These are phyloP conservation scores for Mortierella sp. DNA, from an alignment of 371 early-diverging fungal genomes.

Conservation along the genomic window DNA sequence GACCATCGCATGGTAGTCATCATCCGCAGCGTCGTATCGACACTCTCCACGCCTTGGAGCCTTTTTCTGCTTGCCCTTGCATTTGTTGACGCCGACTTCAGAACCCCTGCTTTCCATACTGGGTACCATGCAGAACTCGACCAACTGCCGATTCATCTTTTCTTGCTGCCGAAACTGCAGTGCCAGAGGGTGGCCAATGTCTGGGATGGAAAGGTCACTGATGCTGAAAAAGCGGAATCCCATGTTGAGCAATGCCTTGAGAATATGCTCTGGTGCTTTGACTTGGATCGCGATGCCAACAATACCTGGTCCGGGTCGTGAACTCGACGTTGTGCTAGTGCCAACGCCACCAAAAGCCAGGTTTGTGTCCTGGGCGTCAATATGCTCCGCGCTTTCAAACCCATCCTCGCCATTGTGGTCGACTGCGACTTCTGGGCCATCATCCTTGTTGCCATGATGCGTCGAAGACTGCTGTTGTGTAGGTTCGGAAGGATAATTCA, in stretches of 20 bases:
- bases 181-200: slow-evolving; percentile 34
- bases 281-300: slow-evolving; percentile 51
- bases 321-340: slow-evolving; percentile 46
- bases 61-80: neutral
- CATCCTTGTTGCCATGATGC: neutral
- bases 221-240: slow-evolving; percentile 50
- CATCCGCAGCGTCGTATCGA: slow-evolving; percentile 15
- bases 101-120: slow-evolving; percentile 1
- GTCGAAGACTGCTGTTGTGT: neutral
- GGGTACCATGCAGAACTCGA: slow-evolving; percentile 52
- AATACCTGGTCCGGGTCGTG: slow-evolving; percentile 51
- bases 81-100: neutral
- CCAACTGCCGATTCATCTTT: slow-evolving; percentile 33
- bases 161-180: slow-evolving; percentile 48
- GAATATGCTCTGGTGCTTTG: slow-evolving; percentile 39
- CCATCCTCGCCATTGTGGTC: slow-evolving; percentile 9
- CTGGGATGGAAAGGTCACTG: slow-evolving; percentile 48
- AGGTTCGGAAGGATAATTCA: neutral
- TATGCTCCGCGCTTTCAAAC: neutral
- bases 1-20: slow-evolving; percentile 19
- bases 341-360: slow-evolving; percentile 52
- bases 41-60: neutral
- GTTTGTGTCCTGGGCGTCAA: slow-evolving; percentile 33
- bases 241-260: slow-evolving; percentile 33
- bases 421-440: neutral